A percentile compares a stretch with the other conserved stretches of the same genome.
phyloP scores from a whole-genome alignment of 2,329 filamentous ascomycete genomes.

The Claviceps digitariae region DNA sequence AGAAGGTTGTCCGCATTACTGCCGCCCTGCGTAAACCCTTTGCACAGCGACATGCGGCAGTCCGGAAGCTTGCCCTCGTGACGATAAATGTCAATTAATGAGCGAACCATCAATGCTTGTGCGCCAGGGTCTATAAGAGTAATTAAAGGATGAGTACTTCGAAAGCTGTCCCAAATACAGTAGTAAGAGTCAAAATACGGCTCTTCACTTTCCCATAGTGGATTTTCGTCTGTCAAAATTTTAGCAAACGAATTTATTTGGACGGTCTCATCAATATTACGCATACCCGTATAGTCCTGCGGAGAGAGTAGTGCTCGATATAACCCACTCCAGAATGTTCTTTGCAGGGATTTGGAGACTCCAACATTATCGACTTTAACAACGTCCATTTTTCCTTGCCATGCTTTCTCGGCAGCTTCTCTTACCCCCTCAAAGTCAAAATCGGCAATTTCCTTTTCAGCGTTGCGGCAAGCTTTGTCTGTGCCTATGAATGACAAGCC shows the following conservation, averaged over 20 bases:
- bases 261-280: background rate
- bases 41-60: slow-evolving; percentile 64
- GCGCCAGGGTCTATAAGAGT: slow-evolving; percentile 56
- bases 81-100: slow-evolving; percentile 58
- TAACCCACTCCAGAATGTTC: slow-evolving; percentile 56
- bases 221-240: slow-evolving; percentile 47
- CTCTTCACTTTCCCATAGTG: slow-evolving; percentile 54
- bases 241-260: background rate
- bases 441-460: slow-evolving; percentile 53
- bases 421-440: slow-evolving; percentile 49
- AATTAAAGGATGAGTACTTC: slow-evolving; percentile 57
- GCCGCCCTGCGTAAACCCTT: slow-evolving; percentile 64
- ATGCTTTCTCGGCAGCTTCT: slow-evolving; percentile 40
- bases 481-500: slow-evolving; percentile 59
- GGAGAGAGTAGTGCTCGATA: slow-evolving; percentile 58
- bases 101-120: slow-evolving; percentile 56
- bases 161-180: slow-evolving; percentile 62
- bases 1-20: slow-evolving; percentile 64
- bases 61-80: slow-evolving; percentile 59
- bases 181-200: slow-evolving; percentile 61
- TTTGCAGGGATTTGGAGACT: slow-evolving; percentile 43
- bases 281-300: slow-evolving; percentile 52
- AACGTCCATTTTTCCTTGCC: slow-evolving; percentile 48
- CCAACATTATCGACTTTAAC: slow-evolving; percentile 41
- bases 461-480: slow-evolving; percentile 55